Percentiles rank a stretch among this genome's conserved stretches.
phyloP scores from a whole-genome alignment of 768 basidiomycete species.

The Inosperma sp. region DNA sequence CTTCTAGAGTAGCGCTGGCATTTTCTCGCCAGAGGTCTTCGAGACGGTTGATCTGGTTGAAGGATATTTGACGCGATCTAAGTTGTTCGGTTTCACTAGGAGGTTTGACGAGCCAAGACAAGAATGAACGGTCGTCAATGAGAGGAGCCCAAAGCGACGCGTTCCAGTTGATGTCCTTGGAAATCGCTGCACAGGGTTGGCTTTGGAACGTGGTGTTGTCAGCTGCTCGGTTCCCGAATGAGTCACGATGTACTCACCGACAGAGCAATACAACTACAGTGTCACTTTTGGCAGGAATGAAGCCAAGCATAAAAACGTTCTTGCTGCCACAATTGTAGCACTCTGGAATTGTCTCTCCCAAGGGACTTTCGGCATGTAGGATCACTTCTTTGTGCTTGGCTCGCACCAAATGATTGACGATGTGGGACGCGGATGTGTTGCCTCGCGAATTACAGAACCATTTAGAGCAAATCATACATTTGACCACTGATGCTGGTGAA shows the following conservation, averaged over 20 bases:
- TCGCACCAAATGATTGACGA: constrained; percentile 97
- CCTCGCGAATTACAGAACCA: constrained; percentile 99
- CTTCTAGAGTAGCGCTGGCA: constrained; percentile 88
- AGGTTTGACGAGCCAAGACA: constrained; percentile 99
- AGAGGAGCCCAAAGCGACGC: constrained; percentile 96
- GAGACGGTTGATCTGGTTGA: constrained; percentile 93
- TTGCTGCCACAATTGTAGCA: constrained; percentile 99
- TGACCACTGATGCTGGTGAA: constrained; percentile 94
- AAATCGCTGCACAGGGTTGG: constrained; percentile 96
- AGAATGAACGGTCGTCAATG: constrained; percentile 96
- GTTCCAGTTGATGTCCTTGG: constrained; percentile 99
- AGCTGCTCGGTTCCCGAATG: constrained; percentile 7
- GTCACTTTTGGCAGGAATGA: constrained; percentile 98
- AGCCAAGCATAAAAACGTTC: constrained; percentile 99
- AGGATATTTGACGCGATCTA: constrained; percentile 93
- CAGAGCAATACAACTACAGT: constrained; percentile 97
- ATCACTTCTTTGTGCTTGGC: constrained; percentile 99
- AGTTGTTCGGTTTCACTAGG: constrained; percentile 96
- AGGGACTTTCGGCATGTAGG: constrained; percentile 88
- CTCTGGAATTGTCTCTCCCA: constrained; percentile 97
- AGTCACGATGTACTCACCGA: constrained; percentile 55
- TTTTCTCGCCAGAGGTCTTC: constrained; percentile 99
- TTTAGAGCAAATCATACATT: constrained; percentile 85
- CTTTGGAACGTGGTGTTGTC: constrained; percentile 36
- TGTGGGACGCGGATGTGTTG: constrained; percentile 97